Base-by-base conservation (phyloP, 2,329 filamentous ascomycete species). In the Epichloe amarillans region DNA sequence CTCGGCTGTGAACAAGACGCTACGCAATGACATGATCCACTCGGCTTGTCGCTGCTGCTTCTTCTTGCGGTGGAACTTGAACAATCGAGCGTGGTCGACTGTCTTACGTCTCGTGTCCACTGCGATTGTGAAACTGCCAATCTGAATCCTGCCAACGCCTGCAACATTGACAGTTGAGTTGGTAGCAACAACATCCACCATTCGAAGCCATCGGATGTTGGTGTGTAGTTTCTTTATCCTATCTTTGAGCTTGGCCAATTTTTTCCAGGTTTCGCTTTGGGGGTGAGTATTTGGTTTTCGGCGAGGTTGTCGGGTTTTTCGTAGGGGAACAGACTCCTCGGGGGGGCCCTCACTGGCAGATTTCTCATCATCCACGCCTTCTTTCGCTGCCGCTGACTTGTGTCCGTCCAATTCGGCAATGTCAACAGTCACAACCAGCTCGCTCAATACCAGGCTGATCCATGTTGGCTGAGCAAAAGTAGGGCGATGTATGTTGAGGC, bases 381-480 rank as follows among this genome's bases (percentile, higher is more conserved):
- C 63, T 10, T 64, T 62, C 6, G 61, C 64, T 15, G 60, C 54
- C 21, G 53, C 46, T 30, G 60, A 53, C 57, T 73, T 76, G 50
- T 70, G 71, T 26, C 70, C 70, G 57, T 79, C 77, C 41, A 93
- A 67, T 46, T 80, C 77, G 53, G 79, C 77, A 44, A 89, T 72
- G 63, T 98, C 88, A 42, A 97, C 66, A 0, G 88, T 94, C 47
- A 98, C 76, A 47, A 83, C 86, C 47, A 96, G 73, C 63, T 96
- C 93, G 60, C 82, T 87, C 53, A 98, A 70, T 8, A 93, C 86
- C 47, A 98, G 75, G 65, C 90, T 97, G 60, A 95, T 73, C 89
- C 91, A 97, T 55, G 94, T 97, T 43, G 93, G 93, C 66, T 97
- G 89, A 45, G 91, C 88, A 68, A 98, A 97, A 5, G 93, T 97